These are phyloP conservation scores for Aspergillus mulundensis DNA, from an alignment of 495 filamentous ascomycete genomes.

Conservation along the genomic window DNA sequence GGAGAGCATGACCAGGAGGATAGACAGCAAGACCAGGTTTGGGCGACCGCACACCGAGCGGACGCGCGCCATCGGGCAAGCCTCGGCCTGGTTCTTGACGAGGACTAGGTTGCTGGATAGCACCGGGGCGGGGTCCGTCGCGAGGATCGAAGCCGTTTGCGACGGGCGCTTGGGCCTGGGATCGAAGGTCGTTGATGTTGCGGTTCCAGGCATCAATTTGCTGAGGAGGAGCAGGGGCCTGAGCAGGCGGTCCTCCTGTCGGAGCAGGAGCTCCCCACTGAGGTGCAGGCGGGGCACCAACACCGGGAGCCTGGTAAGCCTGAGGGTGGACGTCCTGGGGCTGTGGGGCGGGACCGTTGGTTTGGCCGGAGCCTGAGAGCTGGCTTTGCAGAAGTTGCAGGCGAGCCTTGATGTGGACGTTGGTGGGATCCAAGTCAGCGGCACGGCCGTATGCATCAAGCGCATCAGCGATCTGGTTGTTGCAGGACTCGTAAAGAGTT, in stretches of 20 bases:
- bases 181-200: conserved; percentile 68
- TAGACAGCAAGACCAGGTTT: conserved; percentile 58
- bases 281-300: conserved; percentile 69
- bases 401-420: conserved; percentile 94
- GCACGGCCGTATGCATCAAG: conserved; percentile 93
- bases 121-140: conserved; percentile 62
- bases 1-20: conserved; percentile 54
- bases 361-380: conserved; percentile 64
- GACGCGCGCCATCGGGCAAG: conserved; percentile 69
- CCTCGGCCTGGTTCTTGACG: conserved; percentile 65
- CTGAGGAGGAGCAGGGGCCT: conserved; percentile 59
- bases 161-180: conserved; percentile 62
- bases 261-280: conserved; percentile 75
- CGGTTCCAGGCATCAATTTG: conserved; percentile 67
- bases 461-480: conserved; percentile 96
- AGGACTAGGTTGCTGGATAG: conserved; percentile 65
- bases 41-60: conserved; percentile 59
- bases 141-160: conserved; percentile 74
- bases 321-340: conserved; percentile 85
- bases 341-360: conserved; percentile 63
- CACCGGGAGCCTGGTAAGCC: conserved; percentile 71
- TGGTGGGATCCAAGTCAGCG: conserved; percentile 86
- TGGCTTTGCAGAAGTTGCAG: conserved; percentile 81
- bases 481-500: conserved; percentile 96
- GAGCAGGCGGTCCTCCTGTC: conserved; percentile 57